Percentiles rank a stretch among this genome's conserved stretches.
These are phyloP conservation scores for Aureobasidium zeae DNA, from an alignment of 2,329 filamentous ascomycete species.

Conservation along the genomic window DNA sequence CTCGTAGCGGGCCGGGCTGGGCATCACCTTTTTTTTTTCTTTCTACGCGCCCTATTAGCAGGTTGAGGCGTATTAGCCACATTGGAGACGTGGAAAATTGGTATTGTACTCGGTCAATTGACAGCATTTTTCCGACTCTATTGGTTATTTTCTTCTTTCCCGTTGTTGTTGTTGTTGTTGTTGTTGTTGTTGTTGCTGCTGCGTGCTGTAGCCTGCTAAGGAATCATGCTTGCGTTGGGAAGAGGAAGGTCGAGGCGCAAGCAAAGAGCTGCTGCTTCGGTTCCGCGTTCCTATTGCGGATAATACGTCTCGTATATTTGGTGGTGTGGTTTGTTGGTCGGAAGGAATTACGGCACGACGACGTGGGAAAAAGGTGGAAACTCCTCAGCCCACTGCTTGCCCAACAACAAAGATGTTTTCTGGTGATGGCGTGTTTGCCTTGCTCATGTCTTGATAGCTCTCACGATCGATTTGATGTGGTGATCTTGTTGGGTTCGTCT, in stretches of 20 bases:
- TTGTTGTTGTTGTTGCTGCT: not conserved
- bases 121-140: slow-evolving; percentile 1
- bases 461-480: too few species aligned
- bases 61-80: not conserved
- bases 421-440: too few species aligned
- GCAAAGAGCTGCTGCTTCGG: too few species aligned
- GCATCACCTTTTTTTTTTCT: too few species aligned
- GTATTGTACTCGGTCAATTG: slow-evolving; percentile 1
- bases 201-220: too few species aligned
- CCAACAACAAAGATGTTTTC: too few species aligned
- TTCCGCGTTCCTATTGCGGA: slow-evolving; percentile 10
- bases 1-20: too few species aligned
- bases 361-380: too few species aligned
- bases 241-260: slow-evolving; percentile 9
- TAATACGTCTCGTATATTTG: slow-evolving; percentile 1
- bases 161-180: too few species aligned
- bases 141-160: not conserved
- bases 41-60: slow-evolving; percentile 4
- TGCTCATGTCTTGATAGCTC: too few species aligned
- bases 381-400: too few species aligned
- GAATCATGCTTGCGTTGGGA: not conserved
- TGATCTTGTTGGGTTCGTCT: too few species aligned
- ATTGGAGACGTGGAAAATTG: not conserved
- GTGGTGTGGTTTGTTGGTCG: not conserved
- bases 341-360: not conserved